These are phyloP conservation scores for Stramenopiles sp. DNA, from an alignment of 352 stramenopile species.

Conservation along the genomic window DNA sequence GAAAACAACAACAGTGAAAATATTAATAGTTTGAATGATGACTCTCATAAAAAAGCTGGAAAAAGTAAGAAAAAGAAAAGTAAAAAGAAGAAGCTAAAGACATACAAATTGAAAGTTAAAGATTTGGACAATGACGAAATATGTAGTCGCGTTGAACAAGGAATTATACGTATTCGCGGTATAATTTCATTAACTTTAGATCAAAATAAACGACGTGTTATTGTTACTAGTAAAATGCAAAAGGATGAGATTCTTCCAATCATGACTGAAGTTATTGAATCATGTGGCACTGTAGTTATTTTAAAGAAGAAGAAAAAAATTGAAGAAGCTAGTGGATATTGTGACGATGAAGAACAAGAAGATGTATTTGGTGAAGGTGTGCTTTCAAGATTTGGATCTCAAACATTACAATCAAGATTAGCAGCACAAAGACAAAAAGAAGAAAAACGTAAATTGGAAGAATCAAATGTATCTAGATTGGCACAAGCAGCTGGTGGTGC, in stretches of 20 bases:
- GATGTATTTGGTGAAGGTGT: not conserved
- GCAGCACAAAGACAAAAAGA: not conserved
- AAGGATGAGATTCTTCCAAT: not conserved
- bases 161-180: not conserved
- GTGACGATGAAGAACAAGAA: not conserved
- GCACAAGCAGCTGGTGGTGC: not conserved
- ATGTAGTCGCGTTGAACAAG: not conserved
- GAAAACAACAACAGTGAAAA: not conserved
- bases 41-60: not conserved
- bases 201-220: not conserved
- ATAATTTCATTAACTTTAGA: not conserved
- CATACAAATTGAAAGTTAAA: not conserved
- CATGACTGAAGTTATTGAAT: not conserved
- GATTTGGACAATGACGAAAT: not conserved
- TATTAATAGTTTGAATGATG: not conserved
- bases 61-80: not conserved
- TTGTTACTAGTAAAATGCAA: not conserved
- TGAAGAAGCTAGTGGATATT: not conserved
- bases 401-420: not conserved
- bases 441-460: not conserved
- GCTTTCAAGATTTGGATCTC: not conserved
- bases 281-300: not conserved
- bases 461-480: not conserved
- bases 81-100: not conserved
- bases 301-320: not conserved